Percentiles rank a stretch among this genome's conserved stretches.
Evolutionary conservation across 495 filamentous ascomycete genomes (phyloP).

Genomic region (Aspergillus kassunensis): DNA sequence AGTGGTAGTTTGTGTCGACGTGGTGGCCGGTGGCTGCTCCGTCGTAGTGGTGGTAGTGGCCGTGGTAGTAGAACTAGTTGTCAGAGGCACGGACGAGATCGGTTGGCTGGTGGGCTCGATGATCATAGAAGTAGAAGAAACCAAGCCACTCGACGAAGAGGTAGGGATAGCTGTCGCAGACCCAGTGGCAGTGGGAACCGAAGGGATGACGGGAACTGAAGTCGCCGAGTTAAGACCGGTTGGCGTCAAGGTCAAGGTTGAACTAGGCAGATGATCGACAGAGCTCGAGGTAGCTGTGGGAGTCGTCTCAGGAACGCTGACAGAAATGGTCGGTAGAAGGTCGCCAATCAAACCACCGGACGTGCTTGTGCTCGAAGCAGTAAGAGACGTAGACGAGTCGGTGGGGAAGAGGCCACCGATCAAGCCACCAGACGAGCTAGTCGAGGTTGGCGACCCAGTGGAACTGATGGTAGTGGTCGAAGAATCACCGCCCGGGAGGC

Average conservation of each 20-base stretch:
- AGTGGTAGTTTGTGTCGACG: slow-evolving; percentile 4
- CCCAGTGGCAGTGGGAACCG: not conserved
- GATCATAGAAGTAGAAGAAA: slow-evolving; percentile 7
- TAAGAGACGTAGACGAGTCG: not conserved
- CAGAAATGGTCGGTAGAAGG: slow-evolving; percentile 20
- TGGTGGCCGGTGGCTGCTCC: not conserved
- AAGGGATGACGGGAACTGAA: slow-evolving; percentile 5
- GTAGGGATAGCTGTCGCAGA: slow-evolving; percentile 7
- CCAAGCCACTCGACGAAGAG: slow-evolving; percentile 1
- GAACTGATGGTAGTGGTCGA: not conserved
- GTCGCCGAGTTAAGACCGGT: not conserved
- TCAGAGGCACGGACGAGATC: not conserved
- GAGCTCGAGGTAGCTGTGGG: slow-evolving; percentile 11
- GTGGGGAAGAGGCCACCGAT: not conserved
- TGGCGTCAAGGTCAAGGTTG: slow-evolving; percentile 1
- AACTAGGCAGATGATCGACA: slow-evolving; percentile 10
- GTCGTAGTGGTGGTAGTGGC: slow-evolving; percentile 8
- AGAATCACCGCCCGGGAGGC: not conserved
- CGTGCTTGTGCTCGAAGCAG: not conserved
- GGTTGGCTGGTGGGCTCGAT: not conserved
- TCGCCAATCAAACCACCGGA: not conserved
- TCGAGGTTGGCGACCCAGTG: not conserved
- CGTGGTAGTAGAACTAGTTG: not conserved
- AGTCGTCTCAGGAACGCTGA: slow-evolving; percentile 25
- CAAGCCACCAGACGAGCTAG: slow-evolving; percentile 5